Evolutionary conservation across 169 alveolate genomes (phyloP).

Genomic region (Plasmodium vivax): DNA sequence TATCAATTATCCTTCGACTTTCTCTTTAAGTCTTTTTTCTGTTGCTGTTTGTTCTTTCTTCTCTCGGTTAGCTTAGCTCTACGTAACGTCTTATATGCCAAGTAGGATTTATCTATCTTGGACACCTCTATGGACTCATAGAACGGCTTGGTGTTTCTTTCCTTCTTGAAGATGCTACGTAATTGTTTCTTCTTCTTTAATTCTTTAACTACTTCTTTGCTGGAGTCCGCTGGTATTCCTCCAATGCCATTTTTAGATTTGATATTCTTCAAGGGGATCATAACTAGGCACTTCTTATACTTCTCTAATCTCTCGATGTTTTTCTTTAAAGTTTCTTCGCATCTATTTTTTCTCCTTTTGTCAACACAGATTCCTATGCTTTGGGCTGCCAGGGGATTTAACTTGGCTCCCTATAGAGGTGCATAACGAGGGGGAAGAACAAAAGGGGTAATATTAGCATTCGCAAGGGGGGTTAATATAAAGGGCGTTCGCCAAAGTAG

Average conservation of each 20-base stretch:
- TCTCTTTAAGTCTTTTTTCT: slow-evolving; percentile 32
- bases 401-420: slow-evolving; percentile 88
- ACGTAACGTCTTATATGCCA: slow-evolving; percentile 65
- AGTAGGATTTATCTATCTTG: slow-evolving; percentile 29
- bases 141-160: slow-evolving; percentile 31
- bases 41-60: slow-evolving; percentile 56
- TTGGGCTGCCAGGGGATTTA: slow-evolving; percentile 94
- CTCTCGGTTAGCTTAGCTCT: slow-evolving; percentile 53
- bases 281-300: slow-evolving; percentile 94
- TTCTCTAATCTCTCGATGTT: slow-evolving; percentile 97
- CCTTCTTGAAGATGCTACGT: slow-evolving; percentile 44
- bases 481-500: not conserved
- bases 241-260: slow-evolving; percentile 98
- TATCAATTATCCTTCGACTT: slow-evolving; percentile 30
- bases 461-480: not conserved
- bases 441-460: slow-evolving; percentile 21
- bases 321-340: slow-evolving; percentile 93
- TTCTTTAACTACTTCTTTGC: slow-evolving; percentile 83
- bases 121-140: slow-evolving; percentile 50
- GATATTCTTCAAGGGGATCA: slow-evolving; percentile 94
- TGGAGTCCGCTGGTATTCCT: slow-evolving; percentile 93
- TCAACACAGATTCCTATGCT: slow-evolving; percentile 99
- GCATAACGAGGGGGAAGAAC: not conserved
- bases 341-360: slow-evolving; percentile 97
- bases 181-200: slow-evolving; percentile 76